A percentile compares a stretch with the other conserved stretches of the same genome.
phyloP scores from a whole-genome alignment of 352 stramenopile species.

The Chrysophaeum taylorii region DNA sequence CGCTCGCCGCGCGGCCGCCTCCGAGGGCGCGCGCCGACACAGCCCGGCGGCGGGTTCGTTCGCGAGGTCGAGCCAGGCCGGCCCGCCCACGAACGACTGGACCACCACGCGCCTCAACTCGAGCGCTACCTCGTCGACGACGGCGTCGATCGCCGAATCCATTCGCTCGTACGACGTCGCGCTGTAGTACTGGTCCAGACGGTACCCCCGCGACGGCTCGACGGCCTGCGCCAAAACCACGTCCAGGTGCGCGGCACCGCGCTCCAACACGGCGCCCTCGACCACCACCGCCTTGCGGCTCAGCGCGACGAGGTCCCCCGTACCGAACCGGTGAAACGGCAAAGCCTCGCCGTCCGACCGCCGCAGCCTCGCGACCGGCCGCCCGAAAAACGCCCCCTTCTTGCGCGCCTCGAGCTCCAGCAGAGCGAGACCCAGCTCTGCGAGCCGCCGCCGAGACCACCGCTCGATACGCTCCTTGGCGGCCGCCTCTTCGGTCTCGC shows the following conservation, averaged over 20 bases:
- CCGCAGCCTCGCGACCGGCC: background rate
- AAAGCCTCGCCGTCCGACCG: background rate
- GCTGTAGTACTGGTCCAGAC: background rate
- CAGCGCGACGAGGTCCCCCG: background rate
- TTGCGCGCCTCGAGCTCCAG: background rate
- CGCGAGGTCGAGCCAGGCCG: background rate
- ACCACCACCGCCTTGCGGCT: background rate
- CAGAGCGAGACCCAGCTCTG: background rate
- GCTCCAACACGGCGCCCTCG: background rate
- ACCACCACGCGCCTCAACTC: background rate
- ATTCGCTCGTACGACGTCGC: background rate
- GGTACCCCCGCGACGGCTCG: background rate
- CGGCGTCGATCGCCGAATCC: background rate
- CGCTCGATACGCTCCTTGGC: background rate
- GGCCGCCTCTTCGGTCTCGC: background rate
- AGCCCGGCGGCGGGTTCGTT: background rate
- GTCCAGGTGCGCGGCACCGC: background rate
- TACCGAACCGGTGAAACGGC: background rate
- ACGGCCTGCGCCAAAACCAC: background rate
- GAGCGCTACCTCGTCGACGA: background rate
- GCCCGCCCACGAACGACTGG: too few species aligned
- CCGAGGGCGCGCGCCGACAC: background rate
- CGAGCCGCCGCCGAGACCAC: background rate
- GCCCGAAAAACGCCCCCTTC: background rate
- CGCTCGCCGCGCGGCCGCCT: background rate